phyloP scores from a whole-genome alignment of 2,329 filamentous ascomycete species.

The Fusarium sp. region DNA sequence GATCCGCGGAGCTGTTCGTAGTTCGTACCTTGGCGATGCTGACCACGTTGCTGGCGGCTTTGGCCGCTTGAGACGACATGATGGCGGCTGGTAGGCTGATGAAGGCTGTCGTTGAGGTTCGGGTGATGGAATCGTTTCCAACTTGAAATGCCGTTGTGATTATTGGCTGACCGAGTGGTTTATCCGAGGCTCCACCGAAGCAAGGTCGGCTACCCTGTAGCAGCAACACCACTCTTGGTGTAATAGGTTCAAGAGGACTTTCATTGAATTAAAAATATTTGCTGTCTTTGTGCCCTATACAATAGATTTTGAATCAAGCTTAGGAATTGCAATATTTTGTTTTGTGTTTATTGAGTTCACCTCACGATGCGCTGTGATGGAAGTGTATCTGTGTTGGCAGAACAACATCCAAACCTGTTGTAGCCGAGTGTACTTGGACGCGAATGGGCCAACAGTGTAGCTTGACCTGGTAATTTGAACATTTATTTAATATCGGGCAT shows the following conservation, averaged over 20 bases:
- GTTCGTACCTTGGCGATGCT: constrained; percentile 69
- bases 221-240: rapidly evolving
- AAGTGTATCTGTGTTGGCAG: too few species aligned
- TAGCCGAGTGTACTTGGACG: neutral
- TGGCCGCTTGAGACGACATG: constrained; percentile 73
- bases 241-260: neutral
- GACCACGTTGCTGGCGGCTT: constrained; percentile 66
- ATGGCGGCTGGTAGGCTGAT: constrained; percentile 50
- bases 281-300: neutral
- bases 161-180: constrained; percentile 43
- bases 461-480: neutral
- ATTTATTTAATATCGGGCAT: too few species aligned
- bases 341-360: neutral
- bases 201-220: constrained; percentile 34
- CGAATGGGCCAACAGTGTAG: too few species aligned
- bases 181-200: constrained; percentile 48
- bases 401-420: neutral
- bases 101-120: constrained; percentile 45
- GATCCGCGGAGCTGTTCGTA: neutral
- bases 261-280: neutral
- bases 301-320: neutral
- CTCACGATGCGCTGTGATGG: too few species aligned
- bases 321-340: neutral
- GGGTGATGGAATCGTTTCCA: constrained; percentile 45
- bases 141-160: constrained; percentile 49